Percentiles rank a stretch among this genome's conserved stretches.
Conservation (phyloP, 192 early-diverging fungal species). For the Linnemannia zychae region DNA sequence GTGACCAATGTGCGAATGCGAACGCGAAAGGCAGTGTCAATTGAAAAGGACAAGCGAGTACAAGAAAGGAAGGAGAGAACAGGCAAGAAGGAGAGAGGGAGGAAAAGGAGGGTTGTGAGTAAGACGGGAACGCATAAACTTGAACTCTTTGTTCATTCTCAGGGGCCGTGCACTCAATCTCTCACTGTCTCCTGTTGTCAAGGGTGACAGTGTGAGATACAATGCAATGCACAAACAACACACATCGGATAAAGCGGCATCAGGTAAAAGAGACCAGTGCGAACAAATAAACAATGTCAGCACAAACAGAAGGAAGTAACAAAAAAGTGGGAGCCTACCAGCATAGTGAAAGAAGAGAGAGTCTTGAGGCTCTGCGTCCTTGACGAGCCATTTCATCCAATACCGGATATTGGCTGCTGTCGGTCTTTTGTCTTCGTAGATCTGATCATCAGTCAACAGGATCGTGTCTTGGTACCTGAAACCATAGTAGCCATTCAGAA, state of each 20-base stretch:
- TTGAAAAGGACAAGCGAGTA: background rate
- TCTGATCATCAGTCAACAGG: conserved; percentile 78
- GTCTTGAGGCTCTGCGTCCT: conserved; percentile 75
- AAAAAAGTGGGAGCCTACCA: conserved; percentile 65
- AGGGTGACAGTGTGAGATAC: background rate
- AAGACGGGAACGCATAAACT: background rate
- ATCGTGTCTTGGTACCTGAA: conserved; percentile 71
- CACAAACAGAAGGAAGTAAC: background rate
- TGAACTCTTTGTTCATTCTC: conserved; percentile 4
- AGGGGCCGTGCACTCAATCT: conserved; percentile 1
- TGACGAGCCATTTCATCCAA: conserved; percentile 78
- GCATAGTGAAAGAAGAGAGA: conserved; percentile 85
- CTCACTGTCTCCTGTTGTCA: background rate
- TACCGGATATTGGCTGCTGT: conserved; percentile 71
- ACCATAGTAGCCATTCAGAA: conserved; percentile 68
- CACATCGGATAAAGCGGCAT: background rate
- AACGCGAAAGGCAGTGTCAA: background rate
- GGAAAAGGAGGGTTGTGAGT: background rate
- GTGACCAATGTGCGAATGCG: background rate
- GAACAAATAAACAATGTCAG: too few species aligned
- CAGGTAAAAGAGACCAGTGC: background rate
- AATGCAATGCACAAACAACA: background rate
- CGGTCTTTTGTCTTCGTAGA: conserved; percentile 57
- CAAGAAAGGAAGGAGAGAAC: background rate
- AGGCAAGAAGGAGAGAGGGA: background rate